Evolutionary conservation across 2,329 filamentous ascomycete genomes (phyloP), one percentile per base, ranked within the genome.

Genomic region (Diatrype stigma): DNA sequence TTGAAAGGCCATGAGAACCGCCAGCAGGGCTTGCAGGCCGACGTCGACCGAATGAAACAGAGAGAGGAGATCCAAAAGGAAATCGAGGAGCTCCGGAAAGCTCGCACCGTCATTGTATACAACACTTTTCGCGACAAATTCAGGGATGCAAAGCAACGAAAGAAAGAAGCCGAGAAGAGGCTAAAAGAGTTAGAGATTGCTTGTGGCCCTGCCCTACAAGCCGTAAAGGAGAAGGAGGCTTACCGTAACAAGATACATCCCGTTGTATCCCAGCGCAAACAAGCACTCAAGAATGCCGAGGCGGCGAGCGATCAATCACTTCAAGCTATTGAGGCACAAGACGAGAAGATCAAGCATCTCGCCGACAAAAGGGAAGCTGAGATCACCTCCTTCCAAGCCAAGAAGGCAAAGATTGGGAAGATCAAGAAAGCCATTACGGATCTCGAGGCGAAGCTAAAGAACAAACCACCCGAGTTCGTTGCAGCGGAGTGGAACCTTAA

Each of bases 11-110:
- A 93, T 45, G 84, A 96, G 64, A 78, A 73, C 38, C 84, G 90
- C 26, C 93, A 97, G 56, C 74, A 81, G 54, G 80, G 83, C 46
- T 82, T 95, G 42, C 83, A 89, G 61, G 85, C 82, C 10, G 92
- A 96, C 62, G 91, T 97, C 22, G 86, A 95, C 60, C 85, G 89
- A 56, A 79, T 94, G 62, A 82, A 83, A 46, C 87, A 97, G 66
- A 82, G 91, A 51, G 81, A 86, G 50, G 77, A 82, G 48, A 82
- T 91, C 46, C 75, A 86, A 61, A 73, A 80, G 48, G 81, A 80
- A 51, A 77, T 93, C 4, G 72, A 79, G 23, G 75, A 86, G 45
- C 75, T 96, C 44, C 76, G 87, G 56, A 80, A 79, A 34, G 79
- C 82, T 23, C 79, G 85, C 37, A 82, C 87, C 0, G 73, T 91